A percentile compares a stretch with the other conserved stretches of the same genome.
These are phyloP conservation scores for Candida tropicalis DNA, from an alignment of 1,139 yeast genomes.

Conservation along the genomic window DNA sequence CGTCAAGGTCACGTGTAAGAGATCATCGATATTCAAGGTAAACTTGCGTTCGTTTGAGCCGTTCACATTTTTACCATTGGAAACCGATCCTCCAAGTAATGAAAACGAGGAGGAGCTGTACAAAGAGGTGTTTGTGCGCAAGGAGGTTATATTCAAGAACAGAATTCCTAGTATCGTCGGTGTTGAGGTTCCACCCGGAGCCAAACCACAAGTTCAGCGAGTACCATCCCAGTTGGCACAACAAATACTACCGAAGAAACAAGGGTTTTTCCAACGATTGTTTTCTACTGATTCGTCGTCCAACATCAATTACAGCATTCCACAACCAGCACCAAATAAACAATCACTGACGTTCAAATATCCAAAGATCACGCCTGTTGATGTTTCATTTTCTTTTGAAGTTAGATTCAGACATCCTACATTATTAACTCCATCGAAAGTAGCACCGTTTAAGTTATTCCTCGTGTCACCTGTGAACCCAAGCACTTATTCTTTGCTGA, in stretches of 20 bases:
- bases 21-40: slow-evolving; percentile 53
- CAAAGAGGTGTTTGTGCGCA: slow-evolving; percentile 43
- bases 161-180: slow-evolving; percentile 51
- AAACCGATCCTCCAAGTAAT: slow-evolving; percentile 29
- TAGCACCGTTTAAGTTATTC: slow-evolving; percentile 43
- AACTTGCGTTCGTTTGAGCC: slow-evolving; percentile 54
- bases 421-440: slow-evolving; percentile 42
- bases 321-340: slow-evolving; percentile 14
- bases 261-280: slow-evolving; percentile 26
- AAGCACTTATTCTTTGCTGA: slow-evolving; percentile 34
- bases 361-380: slow-evolving; percentile 35
- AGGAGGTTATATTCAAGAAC: slow-evolving; percentile 39
- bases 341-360: slow-evolving; percentile 7
- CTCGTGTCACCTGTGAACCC: slow-evolving; percentile 41
- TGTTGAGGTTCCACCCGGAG: slow-evolving; percentile 18
- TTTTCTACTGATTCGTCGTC: slow-evolving; percentile 16
- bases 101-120: slow-evolving; percentile 23
- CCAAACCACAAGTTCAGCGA: slow-evolving; percentile 10
- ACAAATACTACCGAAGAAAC: slow-evolving; percentile 18
- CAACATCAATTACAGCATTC: neutral
- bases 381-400: slow-evolving; percentile 50
- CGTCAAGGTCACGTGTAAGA: slow-evolving; percentile 60
- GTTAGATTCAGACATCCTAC: slow-evolving; percentile 51
- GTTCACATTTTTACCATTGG: slow-evolving; percentile 57
- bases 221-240: slow-evolving; percentile 18